Conservation (phyloP, 169 alveolate genomes). For the Eimeria zaria region DNA sequence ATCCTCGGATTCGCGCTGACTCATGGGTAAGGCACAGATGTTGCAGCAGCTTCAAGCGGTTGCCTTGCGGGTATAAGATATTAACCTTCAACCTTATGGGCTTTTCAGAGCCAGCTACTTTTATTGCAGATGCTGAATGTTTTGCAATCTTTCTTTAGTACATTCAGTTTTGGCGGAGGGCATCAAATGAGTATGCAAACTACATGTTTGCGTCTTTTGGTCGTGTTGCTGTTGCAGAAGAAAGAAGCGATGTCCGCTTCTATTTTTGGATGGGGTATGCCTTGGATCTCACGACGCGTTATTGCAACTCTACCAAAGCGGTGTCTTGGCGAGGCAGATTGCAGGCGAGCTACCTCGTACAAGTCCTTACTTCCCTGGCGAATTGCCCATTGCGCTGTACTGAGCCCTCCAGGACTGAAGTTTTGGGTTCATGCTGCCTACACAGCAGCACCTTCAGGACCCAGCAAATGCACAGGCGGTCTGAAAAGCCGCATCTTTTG, state of each 20-base stretch:
- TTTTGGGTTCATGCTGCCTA: background rate
- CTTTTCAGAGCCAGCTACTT: background rate
- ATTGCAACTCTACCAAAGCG: slow-evolving; percentile 54
- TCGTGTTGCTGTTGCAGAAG: slow-evolving; percentile 23
- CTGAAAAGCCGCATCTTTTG: background rate
- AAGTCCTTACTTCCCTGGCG: background rate
- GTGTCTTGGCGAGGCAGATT: slow-evolving; percentile 38
- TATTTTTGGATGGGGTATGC: slow-evolving; percentile 45
- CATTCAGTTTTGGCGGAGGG: background rate
- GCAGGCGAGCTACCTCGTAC: slow-evolving; percentile 22
- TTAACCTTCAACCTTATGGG: no score
- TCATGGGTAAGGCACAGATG: background rate
- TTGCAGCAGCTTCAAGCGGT: background rate
- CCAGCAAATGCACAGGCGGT: background rate
- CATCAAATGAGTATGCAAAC: background rate
- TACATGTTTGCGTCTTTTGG: background rate
- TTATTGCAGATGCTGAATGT: background rate
- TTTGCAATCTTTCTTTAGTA: background rate
- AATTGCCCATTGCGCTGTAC: slow-evolving; percentile 78
- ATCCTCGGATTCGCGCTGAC: slow-evolving; percentile 71
- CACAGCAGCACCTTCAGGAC: background rate
- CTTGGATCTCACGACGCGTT: slow-evolving; percentile 66
- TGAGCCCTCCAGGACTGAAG: background rate
- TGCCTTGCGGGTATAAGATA: background rate
- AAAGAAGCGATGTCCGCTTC: slow-evolving; percentile 56